Evolutionary conservation across 108 stramenopile species (phyloP).

Genomic region (Conticribra guillardii): DNA sequence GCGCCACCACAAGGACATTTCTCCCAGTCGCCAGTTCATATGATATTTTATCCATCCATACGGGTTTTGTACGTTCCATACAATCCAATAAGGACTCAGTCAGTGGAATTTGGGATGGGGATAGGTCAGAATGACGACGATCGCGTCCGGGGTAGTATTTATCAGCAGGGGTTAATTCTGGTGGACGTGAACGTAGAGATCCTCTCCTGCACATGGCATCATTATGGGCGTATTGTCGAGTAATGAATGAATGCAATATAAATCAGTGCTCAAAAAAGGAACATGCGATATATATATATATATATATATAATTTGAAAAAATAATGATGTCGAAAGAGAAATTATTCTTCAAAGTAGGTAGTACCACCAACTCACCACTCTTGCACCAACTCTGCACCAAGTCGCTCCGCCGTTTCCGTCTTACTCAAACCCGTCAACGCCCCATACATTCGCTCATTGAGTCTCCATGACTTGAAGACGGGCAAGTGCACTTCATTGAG

Average conservation of each 20-base stretch:
- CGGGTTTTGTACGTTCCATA: conserved; percentile 82
- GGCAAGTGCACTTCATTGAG: conserved; percentile 91
- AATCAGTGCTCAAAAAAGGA: no score
- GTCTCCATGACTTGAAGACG: conserved; percentile 90
- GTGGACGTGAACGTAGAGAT: conserved; percentile 76
- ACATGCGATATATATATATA: no score
- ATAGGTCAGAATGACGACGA: conserved; percentile 82
- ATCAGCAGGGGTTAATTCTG: conserved; percentile 69
- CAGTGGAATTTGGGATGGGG: conserved; percentile 77
- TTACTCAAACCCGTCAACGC: conserved; percentile 90
- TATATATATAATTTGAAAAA: no score
- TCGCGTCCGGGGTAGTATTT: conserved; percentile 89
- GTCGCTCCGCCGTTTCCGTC: conserved; percentile 75
- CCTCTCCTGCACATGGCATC: conserved; percentile 23
- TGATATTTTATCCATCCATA: conserved; percentile 89
- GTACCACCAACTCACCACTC: no score
- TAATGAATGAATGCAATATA: neutral
- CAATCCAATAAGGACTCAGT: conserved; percentile 91
- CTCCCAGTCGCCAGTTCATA: conserved; percentile 82
- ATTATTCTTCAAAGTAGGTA: no score
- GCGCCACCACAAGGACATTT: conserved; percentile 93
- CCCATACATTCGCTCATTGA: conserved; percentile 96
- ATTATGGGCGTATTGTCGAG: neutral
- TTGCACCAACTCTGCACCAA: conserved; percentile 89
- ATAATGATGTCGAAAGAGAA: conserved; percentile 24